Evolutionary conservation across 1,139 yeast species (phyloP), one percentile per base, ranked within the genome.

Genomic region (Geotrichum reessii): DNA sequence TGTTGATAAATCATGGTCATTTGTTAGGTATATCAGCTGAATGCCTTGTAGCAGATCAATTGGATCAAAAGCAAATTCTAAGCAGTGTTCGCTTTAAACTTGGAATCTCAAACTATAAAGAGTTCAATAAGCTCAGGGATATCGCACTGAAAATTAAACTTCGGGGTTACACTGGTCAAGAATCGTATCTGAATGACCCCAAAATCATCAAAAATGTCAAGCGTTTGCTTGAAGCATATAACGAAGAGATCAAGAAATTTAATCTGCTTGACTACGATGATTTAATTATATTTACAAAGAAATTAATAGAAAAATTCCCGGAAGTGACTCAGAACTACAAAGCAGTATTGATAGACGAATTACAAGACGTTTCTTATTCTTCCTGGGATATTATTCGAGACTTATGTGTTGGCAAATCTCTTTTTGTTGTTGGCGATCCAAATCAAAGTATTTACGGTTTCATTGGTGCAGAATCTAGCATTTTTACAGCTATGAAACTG

Each of bases 401-500:
- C 7, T 28, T 44, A 14, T 40, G 56, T 17, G 37, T 47, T n/a
- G 11, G 25, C 14, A 51, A 57, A 1, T 31, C 58, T 6, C 21
- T 58, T 12, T 60, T 56, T 51, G 61, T 90, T 0, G 98, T 93
- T 0, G 99, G 99, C 0, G 99, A 93, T 67, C 96, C 97, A 0
- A 97, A 93, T 71, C 98, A 93, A 71, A 86, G 96, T 68, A 93
- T 93, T 31, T 93, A 92, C 70, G 90, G 98, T 62, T 85, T 87
- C 66, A 97, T 97, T 0, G 84, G 84, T 50, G 78, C 86, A 0
- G 76, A 76, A 19, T 33, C 58, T 1, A 24, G 42, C 17, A 91
- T 89, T 65, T 89, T 93, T 66, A 74, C 73, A 40, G 75, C 76
- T 14, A 84, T 93, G 91, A 70, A 71, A 37, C 66, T 71, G 0